Conservation (phyloP, 345 rosid genomes). For the Erodium maritimum region DNA sequence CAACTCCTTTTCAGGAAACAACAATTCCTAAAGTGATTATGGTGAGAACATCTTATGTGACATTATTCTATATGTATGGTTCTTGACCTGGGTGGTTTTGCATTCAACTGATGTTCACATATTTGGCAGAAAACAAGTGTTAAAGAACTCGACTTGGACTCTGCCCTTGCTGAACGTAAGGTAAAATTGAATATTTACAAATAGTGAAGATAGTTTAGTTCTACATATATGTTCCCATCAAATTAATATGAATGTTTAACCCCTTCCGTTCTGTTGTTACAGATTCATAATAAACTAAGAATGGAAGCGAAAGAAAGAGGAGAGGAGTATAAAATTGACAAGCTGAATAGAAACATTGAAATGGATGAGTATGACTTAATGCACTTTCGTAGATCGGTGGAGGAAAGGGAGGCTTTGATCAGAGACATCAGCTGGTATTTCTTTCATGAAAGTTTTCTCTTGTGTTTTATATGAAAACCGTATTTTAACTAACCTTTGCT, state of each 20-base stretch:
- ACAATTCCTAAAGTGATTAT: constrained; percentile 48
- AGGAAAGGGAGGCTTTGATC: constrained; percentile 90
- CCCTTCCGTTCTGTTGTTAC: constrained; percentile 12
- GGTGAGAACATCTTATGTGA: constrained; percentile 30
- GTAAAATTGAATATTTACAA: constrained; percentile 13
- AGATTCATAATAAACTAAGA: constrained; percentile 61
- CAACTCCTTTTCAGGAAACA: constrained; percentile 51
- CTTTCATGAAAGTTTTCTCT: neutral
- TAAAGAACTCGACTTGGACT: constrained; percentile 81
- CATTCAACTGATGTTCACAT: constrained; percentile 11
- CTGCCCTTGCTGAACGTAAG: constrained; percentile 86
- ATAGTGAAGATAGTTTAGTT: neutral
- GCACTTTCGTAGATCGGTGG: constrained; percentile 84
- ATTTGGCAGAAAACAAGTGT: constrained; percentile 71
- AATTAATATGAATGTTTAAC: neutral
- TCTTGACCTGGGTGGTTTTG: too few species aligned
- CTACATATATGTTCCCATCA: too few species aligned
- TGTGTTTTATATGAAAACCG: neutral
- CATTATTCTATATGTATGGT: constrained; percentile 2
- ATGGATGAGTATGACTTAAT: constrained; percentile 86
- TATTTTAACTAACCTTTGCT: neutral
- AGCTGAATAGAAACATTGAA: constrained; percentile 65
- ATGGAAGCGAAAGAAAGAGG: constrained; percentile 67
- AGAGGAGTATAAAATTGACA: constrained; percentile 53
- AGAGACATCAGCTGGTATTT: constrained; percentile 88